Evolutionary conservation across 495 filamentous ascomycete genomes (phyloP), one percentile per base, ranked within the genome.

Genomic region (Mytilinidion resinicola): DNA sequence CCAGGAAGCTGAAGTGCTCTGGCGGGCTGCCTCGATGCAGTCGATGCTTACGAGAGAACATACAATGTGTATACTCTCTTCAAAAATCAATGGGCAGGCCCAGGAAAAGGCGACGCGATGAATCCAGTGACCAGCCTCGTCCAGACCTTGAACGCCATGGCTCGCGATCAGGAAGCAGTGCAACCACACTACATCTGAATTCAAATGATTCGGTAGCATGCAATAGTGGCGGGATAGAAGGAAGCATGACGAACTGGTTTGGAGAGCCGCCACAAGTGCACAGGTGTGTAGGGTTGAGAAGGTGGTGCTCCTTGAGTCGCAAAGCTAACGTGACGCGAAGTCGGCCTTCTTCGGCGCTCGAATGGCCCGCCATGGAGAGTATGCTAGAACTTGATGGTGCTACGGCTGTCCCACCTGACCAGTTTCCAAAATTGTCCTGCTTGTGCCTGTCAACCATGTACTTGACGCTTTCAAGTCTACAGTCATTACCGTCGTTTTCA

Each of bases 61-160:
- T 74, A n/a, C 9, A 49, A 51, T 74, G 72, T 43, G 53, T 69
- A 15, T 74, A 72, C 60, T 72, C 69, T 20, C 54, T 61, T 9
- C 72, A 73, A 53, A 73, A 71, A 55, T 65, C 21, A 10, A 73
- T 71, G 70, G 70, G 70, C 10, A 52, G 70, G 33, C 70, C 70
- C 11, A 63, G 60, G 53, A 73, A 73, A 53, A 57, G 70, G 36
- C 60, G 57, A 50, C 56, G 66, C 9, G 64, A 65, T 9, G 66
- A 67, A 10, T 56, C 34, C 30, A 51, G 55, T 3, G 38, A 55
- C 10, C 21, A 35, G 1, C 19, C 25, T 9, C 52, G 38, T 21
- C 56, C 49, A 47, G 21, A 36, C 7, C 8, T 9, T 25, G 14
- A 39, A 11, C 21, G 46, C 35, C 9, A 10, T 25, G 17, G 9